phyloP scores from a whole-genome alignment of 352 stramenopile species.

The Globisporangium acanthophoron region DNA sequence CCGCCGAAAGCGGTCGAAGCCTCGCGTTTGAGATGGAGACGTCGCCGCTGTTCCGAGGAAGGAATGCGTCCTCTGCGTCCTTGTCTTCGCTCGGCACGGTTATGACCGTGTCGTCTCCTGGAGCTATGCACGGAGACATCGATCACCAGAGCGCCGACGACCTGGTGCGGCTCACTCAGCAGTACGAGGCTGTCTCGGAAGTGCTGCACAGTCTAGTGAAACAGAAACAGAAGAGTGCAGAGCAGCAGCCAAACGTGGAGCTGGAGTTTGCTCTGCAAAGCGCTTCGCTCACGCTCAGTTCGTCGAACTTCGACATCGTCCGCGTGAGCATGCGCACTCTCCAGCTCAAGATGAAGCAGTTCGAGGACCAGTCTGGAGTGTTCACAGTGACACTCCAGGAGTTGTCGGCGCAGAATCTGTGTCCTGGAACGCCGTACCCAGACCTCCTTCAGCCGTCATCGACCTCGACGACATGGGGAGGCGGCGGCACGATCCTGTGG shows the following conservation, averaged over 20 bases:
- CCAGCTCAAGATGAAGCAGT: constrained; percentile 59
- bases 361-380: constrained; percentile 62
- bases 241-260: constrained; percentile 52
- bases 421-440: constrained; percentile 60
- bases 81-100: constrained; percentile 32
- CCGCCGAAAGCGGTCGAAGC: constrained; percentile 26
- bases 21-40: constrained; percentile 39
- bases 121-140: constrained; percentile 29
- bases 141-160: constrained; percentile 37
- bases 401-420: constrained; percentile 61
- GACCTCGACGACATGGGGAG: constrained; percentile 44
- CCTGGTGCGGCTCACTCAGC: constrained; percentile 34
- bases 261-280: constrained; percentile 51
- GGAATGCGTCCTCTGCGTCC: constrained; percentile 24
- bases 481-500: constrained; percentile 63
- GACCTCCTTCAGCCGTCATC: constrained; percentile 49
- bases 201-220: constrained; percentile 30
- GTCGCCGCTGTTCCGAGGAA: constrained; percentile 34
- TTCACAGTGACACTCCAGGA: constrained; percentile 52
- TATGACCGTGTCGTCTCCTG: constrained; percentile 30
- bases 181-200: constrained; percentile 40
- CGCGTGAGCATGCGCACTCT: constrained; percentile 35
- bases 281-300: constrained; percentile 56
- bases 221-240: constrained; percentile 30
- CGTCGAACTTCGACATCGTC: constrained; percentile 59